Evolutionary conservation across 768 basidiomycete genomes (phyloP), one percentile per base, ranked within the genome.

Genomic region (Boletus rufocinnamomeus): DNA sequence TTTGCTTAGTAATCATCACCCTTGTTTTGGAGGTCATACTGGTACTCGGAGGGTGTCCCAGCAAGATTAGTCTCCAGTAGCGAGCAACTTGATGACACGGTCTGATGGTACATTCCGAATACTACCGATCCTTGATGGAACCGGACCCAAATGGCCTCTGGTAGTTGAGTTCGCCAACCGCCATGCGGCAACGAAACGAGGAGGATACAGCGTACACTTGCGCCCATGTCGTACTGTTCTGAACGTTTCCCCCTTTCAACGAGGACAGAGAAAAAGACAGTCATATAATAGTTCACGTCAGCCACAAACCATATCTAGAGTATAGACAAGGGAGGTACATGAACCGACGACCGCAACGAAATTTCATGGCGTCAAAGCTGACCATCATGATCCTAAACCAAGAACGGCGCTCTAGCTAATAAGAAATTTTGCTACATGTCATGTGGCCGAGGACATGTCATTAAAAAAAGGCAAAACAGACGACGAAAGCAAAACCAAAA

Each of bases 401-500:
- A 50, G 38, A 56, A 58, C 27, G 35, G 28, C 37, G 40, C 61
- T 61, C 46, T 59, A 57, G 34, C 51, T 45, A 52, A 61, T 58
- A 60, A 62, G 65, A 57, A 62, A 32, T 16, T 16, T 16, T 50
- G 59, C 57, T 52, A 58, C 57, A 61, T 50, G 49, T 61, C 32
- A 51, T 49, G 55, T 52, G 54, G 58, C 41, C 28, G 34, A 54
- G 52, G 52, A 54, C 43, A 57, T 63, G 58, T 44, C 48, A 60
- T 57, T 57, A 52, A 59, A 58, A 52, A 55, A 52, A 37, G 7
- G 2, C 0, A 47, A 45, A 40, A 30, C 53, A 51, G 45, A 56
- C 32, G 13, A 56, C 61, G 67, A 67, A 56, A 70, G 63, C 63
- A 63, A 65, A 61, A 69, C 50, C 62, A 72, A 73, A 58, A 68